Conservation (phyloP, 371 early-diverging fungal genomes). For the Modicella reniformis region DNA sequence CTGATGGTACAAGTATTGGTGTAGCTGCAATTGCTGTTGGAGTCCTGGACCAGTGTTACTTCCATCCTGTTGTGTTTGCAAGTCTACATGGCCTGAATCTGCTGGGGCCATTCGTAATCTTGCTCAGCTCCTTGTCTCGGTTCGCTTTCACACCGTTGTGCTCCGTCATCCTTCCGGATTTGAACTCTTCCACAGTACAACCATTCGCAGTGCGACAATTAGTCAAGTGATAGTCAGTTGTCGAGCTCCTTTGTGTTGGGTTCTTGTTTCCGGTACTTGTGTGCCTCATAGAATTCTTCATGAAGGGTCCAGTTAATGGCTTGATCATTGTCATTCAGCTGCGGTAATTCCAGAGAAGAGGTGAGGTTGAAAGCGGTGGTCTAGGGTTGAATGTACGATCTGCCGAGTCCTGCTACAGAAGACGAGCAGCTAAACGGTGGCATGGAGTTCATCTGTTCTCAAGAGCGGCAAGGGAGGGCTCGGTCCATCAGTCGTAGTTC, state of each 20-base stretch:
- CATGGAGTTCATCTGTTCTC: no score
- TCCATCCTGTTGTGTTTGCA: conserved; percentile 40
- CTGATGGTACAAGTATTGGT: no score
- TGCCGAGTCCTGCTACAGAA: conserved; percentile 60
- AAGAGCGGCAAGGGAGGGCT: no score
- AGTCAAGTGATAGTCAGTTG: conserved; percentile 61
- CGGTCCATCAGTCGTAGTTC: no score
- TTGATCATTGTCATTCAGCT: conserved; percentile 38
- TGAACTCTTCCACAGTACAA: conserved; percentile 87
- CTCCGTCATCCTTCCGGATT: conserved; percentile 80
- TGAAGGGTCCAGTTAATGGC: conserved; percentile 14
- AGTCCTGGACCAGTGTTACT: no score
- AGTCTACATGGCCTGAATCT: conserved; percentile 77
- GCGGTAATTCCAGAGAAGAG: conserved; percentile 50
- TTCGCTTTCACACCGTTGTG: conserved; percentile 86
- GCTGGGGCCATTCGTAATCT: conserved; percentile 77
- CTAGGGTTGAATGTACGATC: conserved; percentile 39
- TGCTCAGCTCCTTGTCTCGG: conserved; percentile 95
- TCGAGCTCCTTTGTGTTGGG: conserved; percentile 49
- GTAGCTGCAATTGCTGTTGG: no score
- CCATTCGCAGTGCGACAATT: conserved; percentile 62
- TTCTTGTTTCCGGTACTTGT: conserved; percentile 10
- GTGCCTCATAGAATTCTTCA: conserved; percentile 22
- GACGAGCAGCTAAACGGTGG: no score
- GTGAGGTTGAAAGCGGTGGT: conserved; percentile 30